A percentile compares a stretch with the other conserved stretches of the same genome.
phyloP scores from a whole-genome alignment of 2,329 filamentous ascomycete species.

The Hymenoscyphus scutula region DNA sequence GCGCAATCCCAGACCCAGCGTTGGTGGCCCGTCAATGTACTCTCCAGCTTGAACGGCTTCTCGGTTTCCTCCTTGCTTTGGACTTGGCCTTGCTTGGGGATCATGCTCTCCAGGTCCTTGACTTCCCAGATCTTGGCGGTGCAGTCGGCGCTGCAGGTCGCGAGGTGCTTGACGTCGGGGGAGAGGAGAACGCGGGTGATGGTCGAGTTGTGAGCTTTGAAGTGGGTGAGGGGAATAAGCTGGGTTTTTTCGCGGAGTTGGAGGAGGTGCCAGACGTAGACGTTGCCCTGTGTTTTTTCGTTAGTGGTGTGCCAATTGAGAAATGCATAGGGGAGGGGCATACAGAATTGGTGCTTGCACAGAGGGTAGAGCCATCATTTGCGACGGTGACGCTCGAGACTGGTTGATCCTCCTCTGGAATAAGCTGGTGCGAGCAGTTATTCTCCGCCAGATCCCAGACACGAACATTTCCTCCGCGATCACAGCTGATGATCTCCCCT shows the following conservation, averaged over 20 bases:
- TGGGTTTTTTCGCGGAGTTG: conserved; percentile 67
- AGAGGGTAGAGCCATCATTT: conserved; percentile 87
- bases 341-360: conserved; percentile 89
- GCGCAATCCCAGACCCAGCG: conserved; percentile 80
- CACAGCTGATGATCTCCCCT: conserved; percentile 95
- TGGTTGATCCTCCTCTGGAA: conserved; percentile 91
- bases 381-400: conserved; percentile 95
- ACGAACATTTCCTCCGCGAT: conserved; percentile 85
- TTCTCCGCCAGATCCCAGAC: conserved; percentile 98
- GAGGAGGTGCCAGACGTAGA: conserved; percentile 94
- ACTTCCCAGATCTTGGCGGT: conserved; percentile 97
- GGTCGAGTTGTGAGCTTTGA: conserved; percentile 70
- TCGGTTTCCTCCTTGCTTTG: conserved; percentile 42
- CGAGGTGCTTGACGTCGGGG: conserved; percentile 71
- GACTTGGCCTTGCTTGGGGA: conserved; percentile 30
- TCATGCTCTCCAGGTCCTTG: conserved; percentile 59
- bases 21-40: conserved; percentile 68
- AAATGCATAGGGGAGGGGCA: conserved; percentile 26
- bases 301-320: conserved; percentile 18
- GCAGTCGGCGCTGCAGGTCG: conserved; percentile 73
- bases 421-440: conserved; percentile 92
- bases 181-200: conserved; percentile 72
- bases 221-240: conserved; percentile 68
- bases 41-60: conserved; percentile 61
- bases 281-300: conserved; percentile 68